phyloP scores from a whole-genome alignment of 1,139 yeast genomes.

The Tardiomyces digboiensis region DNA sequence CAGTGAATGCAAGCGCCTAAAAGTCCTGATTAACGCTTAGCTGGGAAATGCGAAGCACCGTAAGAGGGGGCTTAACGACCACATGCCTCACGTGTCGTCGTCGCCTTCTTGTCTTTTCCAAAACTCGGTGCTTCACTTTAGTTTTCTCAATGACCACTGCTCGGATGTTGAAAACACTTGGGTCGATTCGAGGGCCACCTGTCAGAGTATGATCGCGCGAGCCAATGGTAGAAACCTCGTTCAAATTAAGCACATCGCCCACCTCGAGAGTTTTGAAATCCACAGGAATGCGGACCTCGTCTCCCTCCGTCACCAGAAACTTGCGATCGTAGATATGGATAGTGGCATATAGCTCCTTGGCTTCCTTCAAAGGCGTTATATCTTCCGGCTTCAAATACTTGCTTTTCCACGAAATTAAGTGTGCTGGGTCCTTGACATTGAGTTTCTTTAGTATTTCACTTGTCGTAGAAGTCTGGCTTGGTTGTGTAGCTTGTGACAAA shows the following conservation, averaged over 20 bases:
- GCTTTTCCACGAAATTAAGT: conserved; percentile 10
- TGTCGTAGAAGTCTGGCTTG: too few relatives aligned
- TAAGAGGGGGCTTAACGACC: conserved; percentile 68
- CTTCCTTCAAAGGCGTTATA: conserved; percentile 52
- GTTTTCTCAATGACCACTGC: conserved; percentile 86
- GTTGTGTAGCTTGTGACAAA: too few relatives aligned
- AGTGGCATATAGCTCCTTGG: conserved; percentile 63
- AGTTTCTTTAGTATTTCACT: neutral
- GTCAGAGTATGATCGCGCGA: conserved; percentile 71
- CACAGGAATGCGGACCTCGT: conserved; percentile 68
- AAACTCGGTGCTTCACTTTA: conserved; percentile 65
- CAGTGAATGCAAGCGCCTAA: neutral
- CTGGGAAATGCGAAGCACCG: conserved; percentile 74
- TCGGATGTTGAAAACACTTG: conserved; percentile 46
- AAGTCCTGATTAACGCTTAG: conserved; percentile 14
- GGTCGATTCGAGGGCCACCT: conserved; percentile 42
- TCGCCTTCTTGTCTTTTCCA: conserved; percentile 64
- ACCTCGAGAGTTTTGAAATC: conserved; percentile 64
- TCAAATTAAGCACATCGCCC: conserved; percentile 68
- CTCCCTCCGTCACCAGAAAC: conserved; percentile 87
- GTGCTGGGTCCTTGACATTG: conserved; percentile 6
- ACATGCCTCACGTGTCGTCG: conserved; percentile 77
- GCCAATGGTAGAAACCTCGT: conserved; percentile 75
- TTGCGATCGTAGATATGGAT: conserved; percentile 78
- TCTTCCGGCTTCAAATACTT: conserved; percentile 25